Conservation (phyloP, 2,329 filamentous ascomycete species). For the Fusarium succisae region DNA sequence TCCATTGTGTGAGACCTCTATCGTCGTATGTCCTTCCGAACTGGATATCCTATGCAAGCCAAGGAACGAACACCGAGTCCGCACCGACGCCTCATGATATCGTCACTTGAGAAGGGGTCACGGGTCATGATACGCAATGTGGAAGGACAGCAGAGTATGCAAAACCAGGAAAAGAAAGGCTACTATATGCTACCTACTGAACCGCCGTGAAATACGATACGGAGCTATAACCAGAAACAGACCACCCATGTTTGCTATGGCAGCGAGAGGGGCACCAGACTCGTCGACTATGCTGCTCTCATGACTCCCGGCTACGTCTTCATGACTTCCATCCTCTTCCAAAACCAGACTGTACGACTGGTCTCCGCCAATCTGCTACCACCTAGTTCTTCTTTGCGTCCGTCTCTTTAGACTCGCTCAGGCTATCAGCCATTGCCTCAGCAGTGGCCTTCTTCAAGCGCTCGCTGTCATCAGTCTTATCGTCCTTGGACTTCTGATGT, state of each 20-base stretch:
- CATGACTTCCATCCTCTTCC: background rate
- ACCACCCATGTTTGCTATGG: conserved; percentile 12
- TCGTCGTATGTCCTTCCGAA: background rate
- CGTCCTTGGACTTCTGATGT: conserved; percentile 64
- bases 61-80: background rate
- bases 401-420: conserved; percentile 54
- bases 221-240: conserved; percentile 21
- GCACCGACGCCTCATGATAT: background rate
- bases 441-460: conserved; percentile 72
- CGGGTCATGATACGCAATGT: background rate
- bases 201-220: conserved; percentile 12
- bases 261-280: conserved; percentile 8
- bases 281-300: conserved; percentile 9
- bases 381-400: conserved; percentile 49
- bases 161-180: conserved; percentile 33
- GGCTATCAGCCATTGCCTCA: conserved; percentile 66
- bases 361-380: background rate
- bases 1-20: no score
- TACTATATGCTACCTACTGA: conserved; percentile 36
- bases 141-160: background rate
- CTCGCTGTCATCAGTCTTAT: conserved; percentile 66
- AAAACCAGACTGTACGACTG: background rate
- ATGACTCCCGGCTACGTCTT: background rate
- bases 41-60: background rate
- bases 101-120: background rate